phyloP scores from a whole-genome alignment of 371 early-diverging fungal genomes.

The Apophysomyces trapeziformis region DNA sequence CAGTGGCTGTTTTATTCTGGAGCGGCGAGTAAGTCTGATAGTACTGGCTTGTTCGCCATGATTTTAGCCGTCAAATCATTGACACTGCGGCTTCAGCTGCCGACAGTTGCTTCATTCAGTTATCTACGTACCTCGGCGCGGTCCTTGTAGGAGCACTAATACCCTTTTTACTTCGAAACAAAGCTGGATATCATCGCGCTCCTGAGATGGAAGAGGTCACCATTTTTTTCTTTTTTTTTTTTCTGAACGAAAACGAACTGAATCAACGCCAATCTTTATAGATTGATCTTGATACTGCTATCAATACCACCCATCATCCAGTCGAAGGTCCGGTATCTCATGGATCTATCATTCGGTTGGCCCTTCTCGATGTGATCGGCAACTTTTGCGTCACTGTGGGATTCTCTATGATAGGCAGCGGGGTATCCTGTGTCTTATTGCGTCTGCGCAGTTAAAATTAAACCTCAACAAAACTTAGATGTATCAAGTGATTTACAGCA shows the following conservation, averaged over 20 bases:
- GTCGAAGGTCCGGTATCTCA: constrained; percentile 48
- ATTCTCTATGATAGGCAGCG: constrained; percentile 76
- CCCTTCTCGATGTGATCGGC: constrained; percentile 69
- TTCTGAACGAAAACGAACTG: neutral
- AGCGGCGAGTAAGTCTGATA: constrained; percentile 59
- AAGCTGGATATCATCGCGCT: constrained; percentile 20
- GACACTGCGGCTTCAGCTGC: constrained; percentile 39
- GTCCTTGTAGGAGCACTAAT: constrained; percentile 63
- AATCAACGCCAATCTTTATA: neutral
- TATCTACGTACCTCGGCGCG: constrained; percentile 63
- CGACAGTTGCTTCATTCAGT: constrained; percentile 57
- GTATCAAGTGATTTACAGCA: constrained; percentile 78
- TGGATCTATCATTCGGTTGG: constrained; percentile 55
- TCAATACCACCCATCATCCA: neutral
- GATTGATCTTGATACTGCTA: neutral
- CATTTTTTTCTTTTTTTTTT: too few relatives aligned
- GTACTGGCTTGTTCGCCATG: neutral
- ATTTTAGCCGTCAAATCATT: neutral
- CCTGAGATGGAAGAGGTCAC: constrained; percentile 20
- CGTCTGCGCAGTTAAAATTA: neutral
- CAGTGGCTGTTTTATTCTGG: constrained; percentile 73
- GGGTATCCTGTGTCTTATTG: constrained; percentile 44
- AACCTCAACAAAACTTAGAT: constrained; percentile 43
- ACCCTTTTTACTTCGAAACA: constrained; percentile 36
- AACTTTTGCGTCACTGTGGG: constrained; percentile 75